Base-by-base conservation (phyloP, 1,139 yeast species). In the Casaregolazyma lundiana region DNA sequence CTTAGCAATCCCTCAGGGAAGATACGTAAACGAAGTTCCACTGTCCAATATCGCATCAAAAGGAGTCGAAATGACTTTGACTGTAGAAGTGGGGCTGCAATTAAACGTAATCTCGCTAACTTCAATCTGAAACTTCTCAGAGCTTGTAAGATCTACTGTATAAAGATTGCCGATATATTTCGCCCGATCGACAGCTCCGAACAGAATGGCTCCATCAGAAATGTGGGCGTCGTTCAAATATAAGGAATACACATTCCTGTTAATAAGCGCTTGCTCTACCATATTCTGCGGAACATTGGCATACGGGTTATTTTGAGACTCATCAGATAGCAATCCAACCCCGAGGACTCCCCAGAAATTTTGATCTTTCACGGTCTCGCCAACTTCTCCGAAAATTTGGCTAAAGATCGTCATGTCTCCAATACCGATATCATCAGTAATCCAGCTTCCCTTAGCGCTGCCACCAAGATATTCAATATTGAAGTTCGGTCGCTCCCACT, bases 1-100 rank as follows among this genome's bases (percentile, higher is more conserved):
- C 11, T 50, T 51, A 19, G 58, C 46, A 7, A 57, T 32, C 6
- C 48, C 47, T 41, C 57, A 44, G 16, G 89, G 87, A 1, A 80
- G 62, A 53, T 73, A 75, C 9, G 83, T 71, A 44, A 78, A 64
- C 1, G 89, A 78, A n/a, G 89, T 76, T 39, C 92, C 92, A 3
- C 86, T 76, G 63, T 84, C 92, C 30, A 84, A 63, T 58, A 17
- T 78, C 2, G 43, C 40, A 29, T 35, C 30, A 20, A 42, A 35
- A 20, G 47, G 26, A 18, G 52, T 81, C 7, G 46, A 39, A 68
- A 0, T 16, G 4, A 36, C 15, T 4, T 26, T 6, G 15, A 7
- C 32, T 3, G 15, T 30, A 6, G 15, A 16, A 16, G 7, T 26
- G 4, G 13, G 4, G 15, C 17, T 13, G 5, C 35, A 15, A 13